Evolutionary conservation across 768 basidiomycete genomes (phyloP), one percentile per base, ranked within the genome.

Genomic region (Brasilioporus rufonigricans): DNA sequence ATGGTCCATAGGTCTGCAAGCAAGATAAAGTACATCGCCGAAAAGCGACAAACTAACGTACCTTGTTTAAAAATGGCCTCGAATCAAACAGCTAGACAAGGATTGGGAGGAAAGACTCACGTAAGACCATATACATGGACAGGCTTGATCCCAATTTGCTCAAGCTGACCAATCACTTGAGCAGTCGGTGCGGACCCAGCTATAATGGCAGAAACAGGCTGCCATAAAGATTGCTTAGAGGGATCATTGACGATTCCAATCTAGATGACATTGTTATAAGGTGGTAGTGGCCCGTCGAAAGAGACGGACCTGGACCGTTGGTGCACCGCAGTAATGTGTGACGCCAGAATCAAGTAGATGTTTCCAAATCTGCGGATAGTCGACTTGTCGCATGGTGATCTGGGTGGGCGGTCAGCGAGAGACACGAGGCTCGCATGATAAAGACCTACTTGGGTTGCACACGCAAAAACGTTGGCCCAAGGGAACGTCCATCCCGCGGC

Each of bases 61-160:
- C 61, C 53, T 72, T 61, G 61, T 64, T 67, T 55, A 18, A 44
- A 45, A 23, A 48, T 29, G 45, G 19, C 24, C 24, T 26, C 27
- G 10, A 47, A 19, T 49, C 24, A 55, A 53, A 43, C 24, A 50
- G 46, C 12, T 43, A 50, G 35, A 39, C 8, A 24, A 24, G 31
- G 44, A 52, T n/a, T 19, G 7, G n/a, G 36, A 29, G 24, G 23
- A 12, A 43, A 31, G 18, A 63, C 59, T 50, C 26, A 81, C 87
- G 91, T 93, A 61, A 93, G 73, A 23, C 92, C 91, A 64, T 93
- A 94, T 7, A 94, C 91, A 70, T 95, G 93, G n/a, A 90, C 80
- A 16, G 91, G 85, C 14, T 73, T 75, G 56, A 95, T 90, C n/a
- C 84, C 85, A 35, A 78, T 81, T 59, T 81, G 81, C 68, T 95